These are phyloP conservation scores for Xylaria intraflava DNA, from an alignment of 495 filamentous ascomycete species.

Conservation along the genomic window DNA sequence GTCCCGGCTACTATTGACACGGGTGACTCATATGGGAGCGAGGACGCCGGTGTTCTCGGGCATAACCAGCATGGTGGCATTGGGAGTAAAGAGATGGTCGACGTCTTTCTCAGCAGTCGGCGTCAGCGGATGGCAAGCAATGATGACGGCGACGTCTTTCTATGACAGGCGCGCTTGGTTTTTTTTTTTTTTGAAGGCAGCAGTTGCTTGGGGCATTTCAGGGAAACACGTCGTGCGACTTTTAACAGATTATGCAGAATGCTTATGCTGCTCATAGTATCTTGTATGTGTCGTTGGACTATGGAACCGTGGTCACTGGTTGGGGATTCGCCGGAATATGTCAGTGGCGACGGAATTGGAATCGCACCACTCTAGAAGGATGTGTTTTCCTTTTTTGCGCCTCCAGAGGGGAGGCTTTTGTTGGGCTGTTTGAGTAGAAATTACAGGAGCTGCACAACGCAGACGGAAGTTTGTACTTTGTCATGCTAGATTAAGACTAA, in stretches of 20 bases:
- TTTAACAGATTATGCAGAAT: constrained; percentile 8
- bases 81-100: constrained; percentile 54
- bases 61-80: constrained; percentile 37
- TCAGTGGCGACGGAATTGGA: neutral
- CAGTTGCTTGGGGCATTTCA: neutral
- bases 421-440: neutral
- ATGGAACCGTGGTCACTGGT: neutral
- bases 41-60: constrained; percentile 19
- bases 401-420: neutral
- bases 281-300: neutral
- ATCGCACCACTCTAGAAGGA: neutral
- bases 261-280: neutral
- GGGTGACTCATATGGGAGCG: constrained; percentile 21
- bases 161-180: neutral
- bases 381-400: neutral
- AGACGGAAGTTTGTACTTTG: neutral
- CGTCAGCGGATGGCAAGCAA: constrained; percentile 36
- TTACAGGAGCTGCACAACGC: neutral
- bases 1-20: constrained; percentile 16
- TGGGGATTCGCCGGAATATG: neutral
- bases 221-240: too few relatives aligned
- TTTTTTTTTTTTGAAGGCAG: neutral
- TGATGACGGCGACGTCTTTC: constrained; percentile 19
- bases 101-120: constrained; percentile 52
- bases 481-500: too few relatives aligned